These are phyloP conservation scores for Blastobotrys elegans DNA, from an alignment of 1,139 yeast genomes.

Conservation along the genomic window DNA sequence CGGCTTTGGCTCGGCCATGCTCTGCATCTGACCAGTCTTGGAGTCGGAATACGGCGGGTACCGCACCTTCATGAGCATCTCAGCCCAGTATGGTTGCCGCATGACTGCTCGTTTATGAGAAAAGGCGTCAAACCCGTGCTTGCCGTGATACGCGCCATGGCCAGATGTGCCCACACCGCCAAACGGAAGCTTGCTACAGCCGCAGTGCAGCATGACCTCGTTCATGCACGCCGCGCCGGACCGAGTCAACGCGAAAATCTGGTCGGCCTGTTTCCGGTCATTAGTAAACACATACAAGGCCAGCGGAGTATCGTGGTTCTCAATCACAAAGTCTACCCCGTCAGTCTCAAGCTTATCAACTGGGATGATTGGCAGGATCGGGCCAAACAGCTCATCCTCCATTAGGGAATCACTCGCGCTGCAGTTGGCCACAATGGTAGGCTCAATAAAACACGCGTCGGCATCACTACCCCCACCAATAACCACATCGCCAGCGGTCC, in stretches of 20 bases:
- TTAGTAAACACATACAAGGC: constrained; percentile 73
- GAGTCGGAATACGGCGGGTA: constrained; percentile 58
- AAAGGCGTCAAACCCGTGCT: constrained; percentile 63
- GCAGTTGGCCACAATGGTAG: constrained; percentile 64
- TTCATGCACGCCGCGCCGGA: constrained; percentile 74
- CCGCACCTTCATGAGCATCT: constrained; percentile 51
- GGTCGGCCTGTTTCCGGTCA: constrained; percentile 46
- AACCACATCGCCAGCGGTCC: constrained; percentile 55
- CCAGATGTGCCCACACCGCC: constrained; percentile 93
- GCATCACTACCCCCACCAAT: constrained; percentile 50
- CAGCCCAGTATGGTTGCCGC: constrained; percentile 65
- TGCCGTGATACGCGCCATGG: constrained; percentile 66
- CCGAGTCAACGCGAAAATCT: constrained; percentile 50
- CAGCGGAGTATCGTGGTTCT: constrained; percentile 75
- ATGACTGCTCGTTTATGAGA: constrained; percentile 71
- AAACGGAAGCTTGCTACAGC: constrained; percentile 70
- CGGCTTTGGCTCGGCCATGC: constrained; percentile 15
- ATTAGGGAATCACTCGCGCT: constrained; percentile 64
- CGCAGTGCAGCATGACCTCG: constrained; percentile 72
- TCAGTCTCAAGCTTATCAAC: constrained; percentile 45
- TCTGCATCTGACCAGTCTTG: constrained; percentile 31
- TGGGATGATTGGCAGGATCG: constrained; percentile 68
- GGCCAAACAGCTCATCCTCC: constrained; percentile 80
- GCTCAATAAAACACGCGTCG: constrained; percentile 53
- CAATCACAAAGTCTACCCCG: constrained; percentile 47